Percentiles rank a stretch among this genome's conserved stretches.
Evolutionary conservation across 2,329 filamentous ascomycete species (phyloP).

Genomic region (Fusarium compactum): DNA sequence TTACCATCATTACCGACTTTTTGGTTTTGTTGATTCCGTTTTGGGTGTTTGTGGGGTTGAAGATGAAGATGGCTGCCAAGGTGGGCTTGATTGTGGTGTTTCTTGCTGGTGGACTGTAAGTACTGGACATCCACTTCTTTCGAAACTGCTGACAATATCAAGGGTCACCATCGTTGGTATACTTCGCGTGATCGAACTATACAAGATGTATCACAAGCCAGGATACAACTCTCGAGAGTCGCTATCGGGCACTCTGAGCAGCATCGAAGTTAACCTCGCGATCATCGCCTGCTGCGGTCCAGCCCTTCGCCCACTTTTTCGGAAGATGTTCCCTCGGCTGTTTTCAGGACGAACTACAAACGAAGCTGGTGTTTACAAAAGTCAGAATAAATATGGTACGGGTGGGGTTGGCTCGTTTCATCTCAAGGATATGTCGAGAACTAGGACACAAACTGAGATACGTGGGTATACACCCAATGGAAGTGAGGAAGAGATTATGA

Average conservation of each 20-base stretch:
- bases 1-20: constrained; percentile 58
- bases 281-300: constrained; percentile 54
- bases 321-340: constrained; percentile 41
- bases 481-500: constrained; percentile 46
- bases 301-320: constrained; percentile 35
- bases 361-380: constrained; percentile 15
- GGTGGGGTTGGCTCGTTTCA: constrained; percentile 3
- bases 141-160: accelerated
- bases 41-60: constrained; percentile 56
- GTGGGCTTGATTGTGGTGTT: constrained; percentile 56
- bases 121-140: not conserved
- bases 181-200: constrained; percentile 49
- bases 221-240: constrained; percentile 45
- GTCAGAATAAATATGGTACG: constrained; percentile 16
- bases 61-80: constrained; percentile 53
- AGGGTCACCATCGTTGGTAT: constrained; percentile 52
- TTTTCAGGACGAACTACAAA: constrained; percentile 13
- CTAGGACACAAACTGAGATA: constrained; percentile 35
- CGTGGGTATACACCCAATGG: constrained; percentile 39
- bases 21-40: constrained; percentile 56
- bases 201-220: constrained; percentile 32
- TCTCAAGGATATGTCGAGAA: constrained; percentile 34
- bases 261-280: constrained; percentile 54
- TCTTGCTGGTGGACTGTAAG: constrained; percentile 54
- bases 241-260: constrained; percentile 50